Base-by-base conservation (phyloP, 179 eudicot species). In the Amaranthus tricolor region DNA sequence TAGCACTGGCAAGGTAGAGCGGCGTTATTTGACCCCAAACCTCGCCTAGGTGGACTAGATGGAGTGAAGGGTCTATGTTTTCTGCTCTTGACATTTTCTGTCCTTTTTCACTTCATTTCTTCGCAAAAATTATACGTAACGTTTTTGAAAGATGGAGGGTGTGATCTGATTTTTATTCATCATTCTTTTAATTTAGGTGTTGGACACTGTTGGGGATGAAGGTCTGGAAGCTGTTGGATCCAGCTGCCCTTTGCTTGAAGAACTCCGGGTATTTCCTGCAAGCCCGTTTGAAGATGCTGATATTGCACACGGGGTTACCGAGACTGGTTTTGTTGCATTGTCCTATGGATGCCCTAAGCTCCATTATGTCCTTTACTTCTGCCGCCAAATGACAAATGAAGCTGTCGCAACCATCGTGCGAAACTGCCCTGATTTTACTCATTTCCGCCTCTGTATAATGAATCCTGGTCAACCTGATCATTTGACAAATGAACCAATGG, bases 361-460 rank as follows among this genome's bases (percentile, higher is more conserved):
- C 60, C 85, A 70, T 71, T 90, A 87, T 57, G 90, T 94, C 14
- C 87, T 94, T 49, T 94, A 94, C 80, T 92, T 90, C 53, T 94
- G 96, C 80, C 78, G 83, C 61, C 86, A 87, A 52, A 92, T 94
- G 97, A 90, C 96, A 44, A 94, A 94, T 64, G 90, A 89, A 50
- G 97, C 97, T 44, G 90, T 94, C 47, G 82, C 86, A 0, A 85
- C 94, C 6, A 74, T 90, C 20, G 96, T 86, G 12, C 79, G 82
- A 63, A 89, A 92, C 83, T 89, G 92, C 83, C 98, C 97, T 0
- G 78, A 84, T 56, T 92, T 92, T 52, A 90, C 92, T 62, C 94
- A 88, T 74, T 92, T 94, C 68, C 96, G 93, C 24, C 88, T 94
- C 50, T 92, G 97, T 75, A 89, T 92, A 68, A 87, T 89, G 96